Percentiles rank a stretch among this genome's conserved stretches.
Evolutionary conservation across 2,329 filamentous ascomycete species (phyloP).

Genomic region (Botrytis medusae): DNA sequence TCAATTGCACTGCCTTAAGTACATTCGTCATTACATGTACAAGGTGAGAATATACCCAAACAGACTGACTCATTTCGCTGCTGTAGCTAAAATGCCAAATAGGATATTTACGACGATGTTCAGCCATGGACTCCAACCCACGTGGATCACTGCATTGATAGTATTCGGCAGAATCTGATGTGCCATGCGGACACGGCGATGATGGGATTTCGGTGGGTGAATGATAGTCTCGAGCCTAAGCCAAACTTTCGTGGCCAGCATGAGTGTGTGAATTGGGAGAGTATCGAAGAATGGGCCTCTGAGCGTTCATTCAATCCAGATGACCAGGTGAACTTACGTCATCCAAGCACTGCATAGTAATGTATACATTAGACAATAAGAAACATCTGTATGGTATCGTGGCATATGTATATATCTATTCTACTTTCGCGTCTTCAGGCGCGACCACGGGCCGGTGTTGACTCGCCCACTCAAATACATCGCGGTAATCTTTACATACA

Average conservation of each 20-base stretch:
- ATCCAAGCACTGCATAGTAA: slow-evolving; percentile 9
- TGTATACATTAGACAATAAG: neutral
- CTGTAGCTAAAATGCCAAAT: neutral
- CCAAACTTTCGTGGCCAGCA: slow-evolving; percentile 53
- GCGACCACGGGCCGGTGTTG: neutral
- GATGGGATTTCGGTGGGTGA: slow-evolving; percentile 49
- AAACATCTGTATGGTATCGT: neutral
- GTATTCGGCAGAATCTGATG: slow-evolving; percentile 52
- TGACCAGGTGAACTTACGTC: neutral
- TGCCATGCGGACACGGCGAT: slow-evolving; percentile 54
- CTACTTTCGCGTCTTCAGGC: neutral
- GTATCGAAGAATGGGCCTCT: slow-evolving; percentile 48
- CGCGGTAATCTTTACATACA: slow-evolving; percentile 5
- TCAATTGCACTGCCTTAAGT: slow-evolving; percentile 12
- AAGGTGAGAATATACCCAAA: neutral
- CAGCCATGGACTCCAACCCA: slow-evolving; percentile 2
- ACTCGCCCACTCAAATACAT: slow-evolving; percentile 1
- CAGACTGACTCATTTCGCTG: neutral
- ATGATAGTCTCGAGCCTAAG: slow-evolving; percentile 47
- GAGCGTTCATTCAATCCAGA: slow-evolving; percentile 4
- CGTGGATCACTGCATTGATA: slow-evolving; percentile 52
- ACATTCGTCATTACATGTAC: neutral
- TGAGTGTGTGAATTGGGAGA: slow-evolving; percentile 52
- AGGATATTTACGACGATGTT: slow-evolving; percentile 1
- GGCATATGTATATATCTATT: neutral